Conservation (phyloP, 192 early-diverging fungal genomes). For the Radiomyces spectabilis region DNA sequence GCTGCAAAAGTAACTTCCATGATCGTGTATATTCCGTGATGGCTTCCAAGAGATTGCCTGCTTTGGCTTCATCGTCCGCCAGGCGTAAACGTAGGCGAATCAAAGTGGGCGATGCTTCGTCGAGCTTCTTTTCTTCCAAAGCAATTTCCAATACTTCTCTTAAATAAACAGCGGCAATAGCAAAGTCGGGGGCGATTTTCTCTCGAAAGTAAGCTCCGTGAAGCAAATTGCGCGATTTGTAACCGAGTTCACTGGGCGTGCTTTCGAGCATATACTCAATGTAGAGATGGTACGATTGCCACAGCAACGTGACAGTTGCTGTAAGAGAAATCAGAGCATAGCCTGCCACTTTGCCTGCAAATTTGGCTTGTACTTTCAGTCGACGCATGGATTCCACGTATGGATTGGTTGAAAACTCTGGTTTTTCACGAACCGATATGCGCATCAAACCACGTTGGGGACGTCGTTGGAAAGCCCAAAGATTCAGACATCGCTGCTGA, state of each 20-base stretch:
- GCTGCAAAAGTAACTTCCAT: constrained; percentile 22
- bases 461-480: too few relatives aligned
- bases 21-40: constrained; percentile 30
- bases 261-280: constrained; percentile 41
- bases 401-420: constrained; percentile 14
- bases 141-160: constrained; percentile 24
- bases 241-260: constrained; percentile 31
- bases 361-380: constrained; percentile 13
- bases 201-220: constrained; percentile 52
- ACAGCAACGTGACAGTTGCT: constrained; percentile 23
- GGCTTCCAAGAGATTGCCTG: constrained; percentile 28
- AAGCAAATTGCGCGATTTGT: constrained; percentile 31
- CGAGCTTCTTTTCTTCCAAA: constrained; percentile 16
- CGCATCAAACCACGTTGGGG: too few relatives aligned
- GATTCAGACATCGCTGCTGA: too few relatives aligned
- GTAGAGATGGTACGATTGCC: constrained; percentile 41
- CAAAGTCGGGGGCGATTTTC: constrained; percentile 32
- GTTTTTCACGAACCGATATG: background rate
- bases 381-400: constrained; percentile 9
- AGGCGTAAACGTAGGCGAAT: constrained; percentile 16
- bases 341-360: constrained; percentile 15
- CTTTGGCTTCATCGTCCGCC: constrained; percentile 16
- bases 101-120: constrained; percentile 4
- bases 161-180: constrained; percentile 34
- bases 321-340: constrained; percentile 26